Conservation (phyloP, 495 filamentous ascomycete species). For the Aspergillus cristatus region DNA sequence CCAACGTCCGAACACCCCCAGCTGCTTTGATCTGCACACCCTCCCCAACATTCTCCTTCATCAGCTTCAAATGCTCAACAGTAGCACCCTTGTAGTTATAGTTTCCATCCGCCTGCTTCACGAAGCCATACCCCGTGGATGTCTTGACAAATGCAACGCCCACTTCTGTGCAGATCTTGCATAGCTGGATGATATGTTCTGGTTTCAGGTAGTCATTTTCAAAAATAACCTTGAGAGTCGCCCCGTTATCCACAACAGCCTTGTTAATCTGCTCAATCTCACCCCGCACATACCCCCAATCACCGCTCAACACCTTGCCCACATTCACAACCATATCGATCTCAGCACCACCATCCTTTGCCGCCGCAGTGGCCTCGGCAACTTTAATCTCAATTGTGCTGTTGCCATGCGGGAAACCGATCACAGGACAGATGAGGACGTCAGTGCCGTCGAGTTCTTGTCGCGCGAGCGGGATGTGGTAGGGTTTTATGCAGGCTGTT, state of each 20-base stretch:
- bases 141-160: conserved; percentile 50
- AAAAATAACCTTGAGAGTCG: conserved; percentile 50
- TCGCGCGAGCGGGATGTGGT: conserved; percentile 38
- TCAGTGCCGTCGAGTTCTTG: conserved; percentile 34
- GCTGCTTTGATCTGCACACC: conserved; percentile 48
- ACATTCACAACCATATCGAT: conserved; percentile 55
- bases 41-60: conserved; percentile 35
- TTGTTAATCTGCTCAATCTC: conserved; percentile 43
- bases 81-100: conserved; percentile 46
- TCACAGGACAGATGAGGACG: conserved; percentile 45
- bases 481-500: conserved; percentile 49
- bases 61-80: conserved; percentile 39
- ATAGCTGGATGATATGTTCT: conserved; percentile 38
- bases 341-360: conserved; percentile 37
- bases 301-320: conserved; percentile 43
- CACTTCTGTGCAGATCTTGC: conserved; percentile 39
- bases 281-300: conserved; percentile 44
- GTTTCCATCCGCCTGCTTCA: conserved; percentile 38
- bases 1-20: conserved; percentile 37
- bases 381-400: conserved; percentile 45
- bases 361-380: conserved; percentile 39
- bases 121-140: conserved; percentile 48
- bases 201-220: conserved; percentile 45
- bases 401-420: conserved; percentile 52
- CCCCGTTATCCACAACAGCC: conserved; percentile 28